phyloP scores from a whole-genome alignment of 2,329 filamentous ascomycete genomes.

The Samsoniella hepiali region DNA sequence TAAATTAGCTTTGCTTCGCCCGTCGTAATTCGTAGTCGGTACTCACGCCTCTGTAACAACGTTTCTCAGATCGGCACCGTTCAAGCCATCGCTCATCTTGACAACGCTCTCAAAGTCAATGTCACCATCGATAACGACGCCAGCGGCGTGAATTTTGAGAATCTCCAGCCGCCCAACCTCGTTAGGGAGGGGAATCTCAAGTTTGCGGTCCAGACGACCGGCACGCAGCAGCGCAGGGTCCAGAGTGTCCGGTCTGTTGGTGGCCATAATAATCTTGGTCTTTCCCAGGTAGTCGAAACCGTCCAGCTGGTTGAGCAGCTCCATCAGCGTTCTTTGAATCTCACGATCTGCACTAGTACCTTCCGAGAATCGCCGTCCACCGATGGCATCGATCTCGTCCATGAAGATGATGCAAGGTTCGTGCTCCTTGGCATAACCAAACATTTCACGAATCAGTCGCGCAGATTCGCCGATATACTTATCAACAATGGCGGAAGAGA shows the following conservation, averaged over 20 bases:
- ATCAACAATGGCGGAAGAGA: slow-evolving; percentile 97
- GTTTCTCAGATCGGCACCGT: slow-evolving; percentile 95
- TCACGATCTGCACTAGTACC: slow-evolving; percentile 96
- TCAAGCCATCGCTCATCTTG: slow-evolving; percentile 99
- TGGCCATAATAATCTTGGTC: slow-evolving; percentile 99
- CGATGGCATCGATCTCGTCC: slow-evolving; percentile 99
- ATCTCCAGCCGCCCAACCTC: slow-evolving; percentile 96
- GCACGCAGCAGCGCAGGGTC: slow-evolving; percentile 90
- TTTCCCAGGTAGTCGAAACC: slow-evolving; percentile 99
- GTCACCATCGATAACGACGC: slow-evolving; percentile 86
- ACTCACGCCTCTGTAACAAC: slow-evolving; percentile 97
- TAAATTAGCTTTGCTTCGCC: background rate
- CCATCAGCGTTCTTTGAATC: slow-evolving; percentile 98
- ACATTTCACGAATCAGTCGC: slow-evolving; percentile 97
- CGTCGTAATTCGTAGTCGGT: background rate
- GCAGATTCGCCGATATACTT: slow-evolving; percentile 99
- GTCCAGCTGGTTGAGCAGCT: slow-evolving; percentile 95
- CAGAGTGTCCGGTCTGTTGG: slow-evolving; percentile 93
- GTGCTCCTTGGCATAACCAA: slow-evolving; percentile 98
- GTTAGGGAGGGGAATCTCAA: slow-evolving; percentile 95
- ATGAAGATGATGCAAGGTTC: slow-evolving; percentile 99
- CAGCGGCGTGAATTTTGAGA: slow-evolving; percentile 90
- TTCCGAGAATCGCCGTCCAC: slow-evolving; percentile 92
- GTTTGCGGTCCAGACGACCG: slow-evolving; percentile 92
- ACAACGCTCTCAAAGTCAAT: slow-evolving; percentile 99